phyloP scores from a whole-genome alignment of 371 early-diverging fungal species.

The Chytridium lagenaria region DNA sequence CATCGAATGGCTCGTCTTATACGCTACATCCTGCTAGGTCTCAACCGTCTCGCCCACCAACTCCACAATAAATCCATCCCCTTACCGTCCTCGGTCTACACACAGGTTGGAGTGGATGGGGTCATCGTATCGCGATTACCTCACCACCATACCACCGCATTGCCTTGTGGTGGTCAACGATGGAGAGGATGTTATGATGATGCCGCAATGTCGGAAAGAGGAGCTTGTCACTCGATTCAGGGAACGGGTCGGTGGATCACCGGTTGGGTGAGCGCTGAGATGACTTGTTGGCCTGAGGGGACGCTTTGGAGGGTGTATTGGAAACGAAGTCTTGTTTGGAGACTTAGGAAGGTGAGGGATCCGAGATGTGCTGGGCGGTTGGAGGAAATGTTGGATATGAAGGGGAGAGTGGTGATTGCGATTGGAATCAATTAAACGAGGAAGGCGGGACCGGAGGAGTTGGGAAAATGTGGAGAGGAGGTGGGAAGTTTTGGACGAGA shows the following conservation, averaged over 20 bases:
- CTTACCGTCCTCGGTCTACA: no score
- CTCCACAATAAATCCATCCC: no score
- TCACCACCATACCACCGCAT: constrained; percentile 30
- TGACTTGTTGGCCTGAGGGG: constrained; percentile 41
- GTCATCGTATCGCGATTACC: constrained; percentile 46
- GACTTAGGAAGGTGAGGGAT: constrained; percentile 26
- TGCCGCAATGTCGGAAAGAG: constrained; percentile 23
- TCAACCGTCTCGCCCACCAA: constrained; percentile 25
- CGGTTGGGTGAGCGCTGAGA: constrained; percentile 32
- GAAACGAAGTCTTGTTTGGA: constrained; percentile 11
- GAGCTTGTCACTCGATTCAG: constrained; percentile 25
- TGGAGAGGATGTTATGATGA: constrained; percentile 46
- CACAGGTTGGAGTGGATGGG: constrained; percentile 44
- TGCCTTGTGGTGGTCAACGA: constrained; percentile 40
- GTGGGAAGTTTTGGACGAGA: no score
- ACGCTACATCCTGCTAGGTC: constrained; percentile 23
- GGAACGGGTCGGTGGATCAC: background rate
- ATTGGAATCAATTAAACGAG: background rate
- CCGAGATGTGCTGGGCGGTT: constrained; percentile 12
- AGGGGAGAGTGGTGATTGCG: background rate
- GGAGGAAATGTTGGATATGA: no score
- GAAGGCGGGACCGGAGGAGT: no score
- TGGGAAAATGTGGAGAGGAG: no score
- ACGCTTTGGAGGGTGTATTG: constrained; percentile 24
- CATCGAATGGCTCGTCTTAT: constrained; percentile 35